Base-by-base conservation (phyloP, 176 grass and related monocot species). In the Areca catechu region DNA sequence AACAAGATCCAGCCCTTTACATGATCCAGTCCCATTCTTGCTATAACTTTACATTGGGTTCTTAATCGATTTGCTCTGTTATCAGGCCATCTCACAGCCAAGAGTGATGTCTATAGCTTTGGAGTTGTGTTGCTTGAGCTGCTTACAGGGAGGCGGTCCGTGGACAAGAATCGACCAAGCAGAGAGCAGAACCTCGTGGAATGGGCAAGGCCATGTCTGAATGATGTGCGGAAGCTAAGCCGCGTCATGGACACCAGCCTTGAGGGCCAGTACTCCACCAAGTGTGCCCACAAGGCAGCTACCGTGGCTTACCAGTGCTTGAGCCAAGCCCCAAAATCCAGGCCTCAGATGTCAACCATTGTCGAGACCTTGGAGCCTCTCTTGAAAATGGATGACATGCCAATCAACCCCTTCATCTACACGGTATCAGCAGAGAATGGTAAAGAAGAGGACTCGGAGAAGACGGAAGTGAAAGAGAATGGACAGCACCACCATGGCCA, bases 51-150 rank as follows among this genome's bases (percentile, higher is more conserved):
- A 12, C 7, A 43, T 14, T 14, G 34, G 14, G 34, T 43, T 43
- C 34, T 14, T 43, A 43, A 43, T 12, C 7, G 14, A 43, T 20
- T 54, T 10, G n/a, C 53, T 22, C 53, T 22, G 19, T 54, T 20
- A 20, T 16, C 51, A 55, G 92, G 92, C 19, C 92, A 90, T 72
- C 71, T 96, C 0, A 96, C 92, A 6, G 56, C 83, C 14, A 50
- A 90, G 78, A 96, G 86, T 18, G 91, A 96, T 57, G 91, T 96
- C 19, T 96, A 96, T 66, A 89, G 83, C 68, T 96, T 86, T 3
- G 83, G 91, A 24, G 86, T 96, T 4, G 83, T 96, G 16, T 74
- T 96, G 5, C 77, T 96, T 1, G 86, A 96, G 74, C 85, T 96
- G 19, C 64, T 96, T 0, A 66, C 92, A 0, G 86, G 92, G 0